Evolutionary conservation across 805 yeast genomes (phyloP).

Genomic region (Cyberlindnera amylophila): DNA sequence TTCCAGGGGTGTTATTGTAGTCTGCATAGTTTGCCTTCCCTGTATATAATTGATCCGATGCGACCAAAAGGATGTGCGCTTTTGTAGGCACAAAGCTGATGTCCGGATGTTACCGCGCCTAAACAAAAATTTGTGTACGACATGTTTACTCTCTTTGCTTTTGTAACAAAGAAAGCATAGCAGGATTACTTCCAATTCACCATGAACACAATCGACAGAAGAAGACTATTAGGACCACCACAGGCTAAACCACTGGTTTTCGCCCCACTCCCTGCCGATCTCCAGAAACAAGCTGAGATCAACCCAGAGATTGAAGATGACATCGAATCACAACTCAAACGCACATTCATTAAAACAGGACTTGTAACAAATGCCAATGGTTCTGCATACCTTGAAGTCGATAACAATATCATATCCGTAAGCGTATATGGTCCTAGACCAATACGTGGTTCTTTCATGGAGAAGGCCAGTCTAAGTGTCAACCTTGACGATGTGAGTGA

Average conservation of each 20-base stretch:
- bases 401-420: constrained; percentile 43
- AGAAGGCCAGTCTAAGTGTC: constrained; percentile 63
- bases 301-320: constrained; percentile 18
- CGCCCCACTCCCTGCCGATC: constrained; percentile 24
- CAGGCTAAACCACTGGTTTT: constrained; percentile 54
- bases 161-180: background rate
- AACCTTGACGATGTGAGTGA: constrained; percentile 35
- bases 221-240: constrained; percentile 82
- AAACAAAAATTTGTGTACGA: background rate
- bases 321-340: constrained; percentile 30
- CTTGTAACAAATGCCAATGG: constrained; percentile 73
- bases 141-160: background rate
- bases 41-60: too few species aligned
- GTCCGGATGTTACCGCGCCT: background rate
- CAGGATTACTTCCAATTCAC: background rate
- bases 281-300: constrained; percentile 9
- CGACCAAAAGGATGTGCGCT: too few species aligned
- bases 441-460: constrained; percentile 64
- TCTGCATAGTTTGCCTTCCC: too few species aligned
- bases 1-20: too few species aligned
- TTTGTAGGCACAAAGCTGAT: too few species aligned
- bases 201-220: constrained; percentile 50
- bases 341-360: constrained; percentile 58
- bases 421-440: constrained; percentile 91
- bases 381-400: constrained; percentile 73